Evolutionary conservation across 1,139 yeast genomes (phyloP).

Genomic region (Hansenula sp.): DNA sequence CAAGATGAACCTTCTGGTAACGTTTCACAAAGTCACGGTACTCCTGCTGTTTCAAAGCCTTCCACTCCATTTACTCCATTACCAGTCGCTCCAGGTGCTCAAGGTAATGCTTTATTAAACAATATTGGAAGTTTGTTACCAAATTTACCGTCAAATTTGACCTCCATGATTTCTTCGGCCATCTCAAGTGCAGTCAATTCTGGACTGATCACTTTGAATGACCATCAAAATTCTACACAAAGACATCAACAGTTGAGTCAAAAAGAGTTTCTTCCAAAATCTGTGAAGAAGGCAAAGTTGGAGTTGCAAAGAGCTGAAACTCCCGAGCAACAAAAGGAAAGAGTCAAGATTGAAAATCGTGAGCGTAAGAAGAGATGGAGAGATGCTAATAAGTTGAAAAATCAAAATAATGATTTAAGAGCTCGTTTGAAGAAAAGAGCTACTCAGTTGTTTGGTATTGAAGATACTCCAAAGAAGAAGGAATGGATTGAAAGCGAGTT

Average conservation of each 20-base stretch:
- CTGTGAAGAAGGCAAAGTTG: conserved; percentile 7
- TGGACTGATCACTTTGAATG: conserved; percentile 5
- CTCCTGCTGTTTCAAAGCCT: conserved; percentile 17
- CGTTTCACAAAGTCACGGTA: conserved; percentile 14
- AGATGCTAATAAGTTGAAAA: conserved; percentile 73
- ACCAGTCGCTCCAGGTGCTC: conserved; percentile 15
- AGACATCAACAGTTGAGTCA: background rate
- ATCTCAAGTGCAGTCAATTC: conserved; percentile 22
- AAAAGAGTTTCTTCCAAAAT: background rate
- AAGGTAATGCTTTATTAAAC: conserved; percentile 17
- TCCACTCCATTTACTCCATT: conserved; percentile 25
- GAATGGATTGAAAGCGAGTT: conserved; percentile 80
- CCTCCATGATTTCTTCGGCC: conserved; percentile 26
- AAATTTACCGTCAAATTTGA: conserved; percentile 25
- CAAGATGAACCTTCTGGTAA: conserved; percentile 7
- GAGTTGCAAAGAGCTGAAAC: conserved; percentile 17
- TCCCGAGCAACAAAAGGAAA: conserved; percentile 44
- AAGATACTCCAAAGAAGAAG: conserved; percentile 49
- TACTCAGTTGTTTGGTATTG: conserved; percentile 58
- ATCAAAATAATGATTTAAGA: conserved; percentile 83
- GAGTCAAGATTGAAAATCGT: conserved; percentile 66
- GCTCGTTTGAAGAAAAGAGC: conserved; percentile 78
- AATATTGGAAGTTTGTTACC: conserved; percentile 20
- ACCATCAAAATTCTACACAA: conserved; percentile 4
- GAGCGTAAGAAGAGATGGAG: conserved; percentile 92